A percentile compares a stretch with the other conserved stretches of the same genome.
Conservation (phyloP, 2,329 filamentous ascomycete species). For the Cladophialophora psammophila region DNA sequence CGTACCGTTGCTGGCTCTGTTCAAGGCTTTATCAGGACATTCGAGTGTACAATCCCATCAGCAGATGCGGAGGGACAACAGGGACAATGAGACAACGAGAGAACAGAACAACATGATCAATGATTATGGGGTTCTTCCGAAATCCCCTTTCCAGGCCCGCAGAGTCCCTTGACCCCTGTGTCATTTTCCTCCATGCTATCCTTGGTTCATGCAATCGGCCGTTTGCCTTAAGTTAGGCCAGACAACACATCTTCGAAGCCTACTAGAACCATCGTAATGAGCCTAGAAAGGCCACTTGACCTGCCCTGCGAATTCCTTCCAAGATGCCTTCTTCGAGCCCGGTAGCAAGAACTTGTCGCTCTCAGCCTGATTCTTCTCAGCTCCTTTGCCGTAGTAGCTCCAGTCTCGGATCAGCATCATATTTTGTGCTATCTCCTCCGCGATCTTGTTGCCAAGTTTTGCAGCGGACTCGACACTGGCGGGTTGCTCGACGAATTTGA, state of each 20-base stretch:
- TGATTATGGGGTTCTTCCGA: neutral
- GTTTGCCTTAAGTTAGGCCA: neutral
- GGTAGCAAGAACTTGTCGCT: constrained; percentile 32
- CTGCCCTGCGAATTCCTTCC: constrained; percentile 31
- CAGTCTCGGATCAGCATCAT: constrained; percentile 60
- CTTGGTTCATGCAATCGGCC: neutral
- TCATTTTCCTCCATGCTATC: neutral
- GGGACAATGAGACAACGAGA: neutral
- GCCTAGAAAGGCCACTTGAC: constrained; percentile 24
- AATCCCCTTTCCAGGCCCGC: neutral
- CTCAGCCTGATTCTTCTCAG: constrained; percentile 37
- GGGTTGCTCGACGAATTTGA: constrained; percentile 43
- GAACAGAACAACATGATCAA: neutral
- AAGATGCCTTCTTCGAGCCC: constrained; percentile 32
- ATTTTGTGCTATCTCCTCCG: constrained; percentile 62
- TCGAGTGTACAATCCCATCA: neutral
- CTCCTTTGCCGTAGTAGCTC: constrained; percentile 61
- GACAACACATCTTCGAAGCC: neutral
- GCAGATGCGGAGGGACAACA: neutral
- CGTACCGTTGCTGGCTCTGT: neutral
- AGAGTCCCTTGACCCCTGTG: neutral
- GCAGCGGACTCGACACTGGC: constrained; percentile 55
- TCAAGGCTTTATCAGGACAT: neutral
- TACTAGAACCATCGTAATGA: neutral
- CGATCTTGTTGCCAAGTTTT: constrained; percentile 49